Conservation (phyloP, 345 rosid genomes). For the Citrus unshiu region DNA sequence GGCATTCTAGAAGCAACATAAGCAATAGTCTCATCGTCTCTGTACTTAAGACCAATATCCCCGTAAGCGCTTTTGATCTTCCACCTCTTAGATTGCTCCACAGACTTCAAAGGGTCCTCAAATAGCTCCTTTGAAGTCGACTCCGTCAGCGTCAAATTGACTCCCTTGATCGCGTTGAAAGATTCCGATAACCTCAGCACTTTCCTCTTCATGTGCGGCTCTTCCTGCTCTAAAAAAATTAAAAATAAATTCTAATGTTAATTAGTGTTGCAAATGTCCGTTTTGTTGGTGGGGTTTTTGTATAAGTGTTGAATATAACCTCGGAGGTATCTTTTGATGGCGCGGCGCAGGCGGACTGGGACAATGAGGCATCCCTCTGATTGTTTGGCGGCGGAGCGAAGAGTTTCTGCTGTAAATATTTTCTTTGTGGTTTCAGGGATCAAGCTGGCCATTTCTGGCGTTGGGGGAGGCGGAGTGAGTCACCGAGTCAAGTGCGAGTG, state of each 20-base stretch:
- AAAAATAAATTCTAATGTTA: not conserved
- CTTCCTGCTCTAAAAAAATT: slow-evolving; percentile 58
- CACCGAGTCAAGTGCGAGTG: not conserved
- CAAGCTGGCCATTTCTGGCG: slow-evolving; percentile 34
- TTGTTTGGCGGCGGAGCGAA: slow-evolving; percentile 68
- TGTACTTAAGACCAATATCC: slow-evolving; percentile 72
- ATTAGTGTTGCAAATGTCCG: not conserved
- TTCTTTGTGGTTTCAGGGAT: slow-evolving; percentile 37
- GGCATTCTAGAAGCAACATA: slow-evolving; percentile 98
- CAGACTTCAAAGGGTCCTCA: slow-evolving; percentile 76
- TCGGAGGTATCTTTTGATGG: slow-evolving; percentile 75
- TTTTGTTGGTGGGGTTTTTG: not conserved
- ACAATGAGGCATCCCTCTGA: slow-evolving; percentile 64
- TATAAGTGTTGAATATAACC: slow-evolving; percentile 24
- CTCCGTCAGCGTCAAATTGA: slow-evolving; percentile 46
- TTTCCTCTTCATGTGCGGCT: slow-evolving; percentile 76
- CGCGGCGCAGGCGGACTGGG: slow-evolving; percentile 85
- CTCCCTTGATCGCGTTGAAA: slow-evolving; percentile 61
- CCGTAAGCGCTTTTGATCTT: slow-evolving; percentile 83
- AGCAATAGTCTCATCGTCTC: slow-evolving; percentile 80
- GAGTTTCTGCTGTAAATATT: slow-evolving; percentile 50
- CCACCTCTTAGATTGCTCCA: slow-evolving; percentile 76
- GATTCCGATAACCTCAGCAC: slow-evolving; percentile 70
- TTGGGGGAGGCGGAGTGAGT: not conserved
- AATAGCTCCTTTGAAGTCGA: slow-evolving; percentile 64